Conservation (phyloP, 768 basidiomycete species). For the Tubosaeta brunneosetosa region DNA sequence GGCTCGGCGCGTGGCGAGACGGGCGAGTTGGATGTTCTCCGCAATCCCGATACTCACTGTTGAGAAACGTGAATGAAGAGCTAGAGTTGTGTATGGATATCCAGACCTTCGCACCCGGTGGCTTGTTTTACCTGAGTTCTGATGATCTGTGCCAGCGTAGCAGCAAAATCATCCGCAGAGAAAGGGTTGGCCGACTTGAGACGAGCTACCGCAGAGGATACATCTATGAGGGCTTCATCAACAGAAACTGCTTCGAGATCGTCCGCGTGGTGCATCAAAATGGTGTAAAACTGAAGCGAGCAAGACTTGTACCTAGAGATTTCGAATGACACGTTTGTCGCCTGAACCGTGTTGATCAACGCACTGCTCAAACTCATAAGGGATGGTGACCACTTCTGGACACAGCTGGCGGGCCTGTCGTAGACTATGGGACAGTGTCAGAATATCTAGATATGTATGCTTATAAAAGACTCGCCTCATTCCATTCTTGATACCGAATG, state of each 20-base stretch:
- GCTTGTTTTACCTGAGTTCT: constrained; percentile 67
- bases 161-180: constrained; percentile 52
- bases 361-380: constrained; percentile 90
- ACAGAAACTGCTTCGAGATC: constrained; percentile 94
- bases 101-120: constrained; percentile 81
- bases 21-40: constrained; percentile 88
- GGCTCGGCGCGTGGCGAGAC: constrained; percentile 84
- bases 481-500: constrained; percentile 85
- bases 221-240: constrained; percentile 93
- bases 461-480: constrained; percentile 65
- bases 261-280: constrained; percentile 85
- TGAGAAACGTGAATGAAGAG: neutral
- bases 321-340: neutral
- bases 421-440: constrained; percentile 42
- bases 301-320: constrained; percentile 71
- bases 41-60: constrained; percentile 89
- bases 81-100: neutral
- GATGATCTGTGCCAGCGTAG: constrained; percentile 76
- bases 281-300: constrained; percentile 87
- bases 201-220: constrained; percentile 56
- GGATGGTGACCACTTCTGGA: constrained; percentile 67
- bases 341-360: constrained; percentile 11
- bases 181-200: constrained; percentile 19
- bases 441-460: neutral
- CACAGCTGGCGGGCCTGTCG: constrained; percentile 78